These are phyloP conservation scores for Schoenoplectus triqueter DNA, from an alignment of 202 grass and related monocot species.

Conservation along the genomic window DNA sequence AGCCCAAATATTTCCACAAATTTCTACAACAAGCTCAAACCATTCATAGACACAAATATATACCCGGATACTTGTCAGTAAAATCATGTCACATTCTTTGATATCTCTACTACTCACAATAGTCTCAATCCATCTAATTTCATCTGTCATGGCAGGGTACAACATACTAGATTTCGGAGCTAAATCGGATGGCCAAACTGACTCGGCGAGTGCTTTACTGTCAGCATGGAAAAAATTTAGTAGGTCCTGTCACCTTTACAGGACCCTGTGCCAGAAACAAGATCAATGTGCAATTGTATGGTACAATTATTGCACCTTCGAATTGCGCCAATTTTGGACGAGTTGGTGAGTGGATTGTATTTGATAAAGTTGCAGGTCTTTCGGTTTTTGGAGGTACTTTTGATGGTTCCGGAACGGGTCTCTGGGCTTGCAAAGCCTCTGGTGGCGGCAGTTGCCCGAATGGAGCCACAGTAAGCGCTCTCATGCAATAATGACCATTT, in stretches of 20 bases:
- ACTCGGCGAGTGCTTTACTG: slow-evolving; percentile 38
- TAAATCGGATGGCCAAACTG: slow-evolving; percentile 44
- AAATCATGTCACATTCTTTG: slow-evolving; percentile 28
- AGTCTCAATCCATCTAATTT: neutral
- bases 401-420: slow-evolving; percentile 45
- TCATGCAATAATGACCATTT: slow-evolving; percentile 1
- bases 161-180: slow-evolving; percentile 47
- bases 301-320: slow-evolving; percentile 47
- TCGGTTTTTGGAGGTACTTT: slow-evolving; percentile 50
- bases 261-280: slow-evolving; percentile 48
- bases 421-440: slow-evolving; percentile 60
- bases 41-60: neutral
- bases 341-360: slow-evolving; percentile 44
- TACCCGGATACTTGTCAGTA: neutral
- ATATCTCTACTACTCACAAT: neutral
- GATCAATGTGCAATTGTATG: slow-evolving; percentile 41
- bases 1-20: neutral
- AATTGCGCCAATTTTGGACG: slow-evolving; percentile 16
- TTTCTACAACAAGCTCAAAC: neutral
- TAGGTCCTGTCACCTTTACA: slow-evolving; percentile 37
- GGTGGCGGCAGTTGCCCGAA: slow-evolving; percentile 32
- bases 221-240: slow-evolving; percentile 44
- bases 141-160: slow-evolving; percentile 32
- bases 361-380: slow-evolving; percentile 52
- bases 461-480: slow-evolving; percentile 41